Evolutionary conservation across 106 monocot genomes (phyloP).

Genomic region (Apostasia shenzhenica): DNA sequence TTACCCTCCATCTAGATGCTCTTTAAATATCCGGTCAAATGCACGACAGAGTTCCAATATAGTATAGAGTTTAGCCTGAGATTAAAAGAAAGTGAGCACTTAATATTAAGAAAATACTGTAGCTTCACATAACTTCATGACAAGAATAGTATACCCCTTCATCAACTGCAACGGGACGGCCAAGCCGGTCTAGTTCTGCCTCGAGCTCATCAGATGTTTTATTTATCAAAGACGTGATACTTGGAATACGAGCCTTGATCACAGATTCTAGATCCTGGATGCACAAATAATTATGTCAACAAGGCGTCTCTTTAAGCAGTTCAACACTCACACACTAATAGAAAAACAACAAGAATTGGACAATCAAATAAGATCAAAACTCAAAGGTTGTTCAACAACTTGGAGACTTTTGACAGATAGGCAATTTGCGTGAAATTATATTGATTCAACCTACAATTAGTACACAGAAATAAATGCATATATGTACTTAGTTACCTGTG

Average conservation of each 20-base stretch:
- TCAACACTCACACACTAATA: no score
- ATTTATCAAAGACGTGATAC: conserved; percentile 60
- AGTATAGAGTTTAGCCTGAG: conserved; percentile 70
- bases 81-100: not conserved
- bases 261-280: conserved; percentile 65
- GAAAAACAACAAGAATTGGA: no score
- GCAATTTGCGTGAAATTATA: no score
- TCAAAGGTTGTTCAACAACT: no score
- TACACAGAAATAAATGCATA: no score
- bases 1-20: conserved; percentile 90
- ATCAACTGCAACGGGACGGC: conserved; percentile 58
- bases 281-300: conserved; percentile 8
- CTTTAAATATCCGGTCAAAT: conserved; percentile 50
- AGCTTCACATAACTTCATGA: not conserved
- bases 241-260: conserved; percentile 59
- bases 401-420: no score
- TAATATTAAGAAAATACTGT: not conserved
- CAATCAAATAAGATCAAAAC: no score
- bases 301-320: no score
- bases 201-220: conserved; percentile 68
- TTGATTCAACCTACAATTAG: no score
- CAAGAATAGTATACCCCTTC: conserved; percentile 32
- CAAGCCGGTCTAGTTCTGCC: conserved; percentile 57
- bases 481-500: conserved; percentile 22
- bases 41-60: conserved; percentile 61